Evolutionary conservation across 305 asterid genomes (phyloP).

Genomic region (Solanum hybrid): DNA sequence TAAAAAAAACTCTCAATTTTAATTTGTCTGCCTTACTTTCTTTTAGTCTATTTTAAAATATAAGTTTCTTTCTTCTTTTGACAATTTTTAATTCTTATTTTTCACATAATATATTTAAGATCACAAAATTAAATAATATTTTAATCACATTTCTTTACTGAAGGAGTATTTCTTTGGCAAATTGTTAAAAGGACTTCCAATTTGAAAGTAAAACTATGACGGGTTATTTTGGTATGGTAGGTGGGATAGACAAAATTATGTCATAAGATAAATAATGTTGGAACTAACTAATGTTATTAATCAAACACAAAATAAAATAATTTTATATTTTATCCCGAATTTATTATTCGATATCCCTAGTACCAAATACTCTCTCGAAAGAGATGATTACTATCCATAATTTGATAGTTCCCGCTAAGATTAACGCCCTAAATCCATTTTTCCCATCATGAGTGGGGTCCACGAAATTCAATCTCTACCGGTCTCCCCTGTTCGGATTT

Average conservation of each 20-base stretch:
- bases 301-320: background rate
- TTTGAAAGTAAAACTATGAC: background rate
- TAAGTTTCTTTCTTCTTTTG: background rate
- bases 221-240: background rate
- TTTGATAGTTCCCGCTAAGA: background rate
- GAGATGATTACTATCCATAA: background rate
- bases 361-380: background rate
- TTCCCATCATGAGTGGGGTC: background rate
- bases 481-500: constrained; percentile 3
- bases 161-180: background rate
- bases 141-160: background rate
- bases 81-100: background rate
- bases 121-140: background rate
- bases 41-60: background rate
- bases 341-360: background rate
- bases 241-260: background rate
- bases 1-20: too few species aligned
- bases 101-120: background rate
- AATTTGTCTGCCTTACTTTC: background rate
- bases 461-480: background rate
- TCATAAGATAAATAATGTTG: background rate
- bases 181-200: background rate
- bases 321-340: too few species aligned
- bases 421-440: background rate
- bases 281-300: background rate